Evolutionary conservation across 176 grass and related monocot species (phyloP).

Genomic region (Musa acuminata): DNA sequence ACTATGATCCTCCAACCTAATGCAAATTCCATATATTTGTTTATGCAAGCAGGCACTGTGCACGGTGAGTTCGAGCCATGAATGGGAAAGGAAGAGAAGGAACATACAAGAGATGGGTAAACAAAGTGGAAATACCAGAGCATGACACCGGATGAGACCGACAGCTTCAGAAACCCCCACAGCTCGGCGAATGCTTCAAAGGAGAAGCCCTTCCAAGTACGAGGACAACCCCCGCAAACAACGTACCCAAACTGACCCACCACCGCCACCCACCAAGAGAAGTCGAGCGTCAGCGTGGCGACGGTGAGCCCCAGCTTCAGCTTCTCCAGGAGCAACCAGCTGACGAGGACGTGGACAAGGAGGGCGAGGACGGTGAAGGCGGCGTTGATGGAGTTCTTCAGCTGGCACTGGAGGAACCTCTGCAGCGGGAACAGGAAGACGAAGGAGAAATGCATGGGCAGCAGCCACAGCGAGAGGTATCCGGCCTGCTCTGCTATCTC

Average conservation of each 20-base stretch:
- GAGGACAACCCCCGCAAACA: slow-evolving; percentile 31
- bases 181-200: slow-evolving; percentile 49
- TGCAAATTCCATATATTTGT: too few relatives aligned
- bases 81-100: background rate
- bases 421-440: slow-evolving; percentile 47
- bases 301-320: slow-evolving; percentile 16
- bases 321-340: slow-evolving; percentile 29
- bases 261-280: slow-evolving; percentile 46
- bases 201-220: slow-evolving; percentile 43
- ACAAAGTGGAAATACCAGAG: slow-evolving; percentile 29
- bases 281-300: slow-evolving; percentile 17
- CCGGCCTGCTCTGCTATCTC: slow-evolving; percentile 33
- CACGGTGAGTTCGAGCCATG: background rate
- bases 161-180: slow-evolving; percentile 50
- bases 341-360: slow-evolving; percentile 29
- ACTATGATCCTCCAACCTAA: too few relatives aligned
- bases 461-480: slow-evolving; percentile 35
- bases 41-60: too few relatives aligned
- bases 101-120: background rate
- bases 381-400: slow-evolving; percentile 46
- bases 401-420: slow-evolving; percentile 50
- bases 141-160: slow-evolving; percentile 47
- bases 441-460: slow-evolving; percentile 50
- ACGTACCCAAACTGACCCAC: slow-evolving; percentile 29
- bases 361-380: slow-evolving; percentile 13